Evolutionary conservation across 495 filamentous ascomycete genomes (phyloP).

Genomic region (Evansstolkia leycettana): DNA sequence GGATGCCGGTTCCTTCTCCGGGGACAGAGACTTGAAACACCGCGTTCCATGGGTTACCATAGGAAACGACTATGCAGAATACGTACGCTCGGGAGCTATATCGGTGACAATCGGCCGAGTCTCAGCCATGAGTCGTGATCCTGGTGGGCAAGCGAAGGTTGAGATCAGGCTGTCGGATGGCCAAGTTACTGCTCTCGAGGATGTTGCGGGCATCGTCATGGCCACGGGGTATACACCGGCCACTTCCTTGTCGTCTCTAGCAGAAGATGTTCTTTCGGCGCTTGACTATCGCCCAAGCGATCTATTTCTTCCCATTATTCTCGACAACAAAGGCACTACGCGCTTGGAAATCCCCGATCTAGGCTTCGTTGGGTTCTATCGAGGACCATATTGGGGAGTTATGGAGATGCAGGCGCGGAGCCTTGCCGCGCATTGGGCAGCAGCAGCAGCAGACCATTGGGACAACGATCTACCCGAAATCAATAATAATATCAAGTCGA

Average conservation of each 20-base stretch:
- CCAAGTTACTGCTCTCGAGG: slow-evolving; percentile 19
- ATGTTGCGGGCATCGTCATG: slow-evolving; percentile 55
- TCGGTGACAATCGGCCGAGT: slow-evolving; percentile 22
- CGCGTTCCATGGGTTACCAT: slow-evolving; percentile 55
- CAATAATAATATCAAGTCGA: neutral
- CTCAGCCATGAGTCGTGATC: slow-evolving; percentile 11
- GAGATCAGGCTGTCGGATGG: slow-evolving; percentile 22
- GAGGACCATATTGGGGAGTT: slow-evolving; percentile 75
- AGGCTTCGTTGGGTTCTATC: slow-evolving; percentile 78
- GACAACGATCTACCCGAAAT: neutral
- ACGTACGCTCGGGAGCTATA: slow-evolving; percentile 55
- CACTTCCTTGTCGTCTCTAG: slow-evolving; percentile 47
- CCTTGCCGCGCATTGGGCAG: slow-evolving; percentile 34
- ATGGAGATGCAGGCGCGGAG: slow-evolving; percentile 79
- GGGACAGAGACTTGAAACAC: slow-evolving; percentile 10
- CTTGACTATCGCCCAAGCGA: slow-evolving; percentile 44
- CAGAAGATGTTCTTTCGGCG: slow-evolving; percentile 36
- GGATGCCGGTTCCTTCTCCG: slow-evolving; percentile 3
- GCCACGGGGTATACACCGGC: slow-evolving; percentile 66
- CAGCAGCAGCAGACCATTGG: neutral
- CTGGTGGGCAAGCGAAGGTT: slow-evolving; percentile 11
- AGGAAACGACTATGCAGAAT: slow-evolving; percentile 58
- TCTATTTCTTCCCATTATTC: slow-evolving; percentile 50
- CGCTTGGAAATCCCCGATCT: slow-evolving; percentile 48
- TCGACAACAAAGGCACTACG: slow-evolving; percentile 54